Evolutionary conservation across 768 basidiomycete genomes (phyloP).

Genomic region (Cystoderma amianthinum): DNA sequence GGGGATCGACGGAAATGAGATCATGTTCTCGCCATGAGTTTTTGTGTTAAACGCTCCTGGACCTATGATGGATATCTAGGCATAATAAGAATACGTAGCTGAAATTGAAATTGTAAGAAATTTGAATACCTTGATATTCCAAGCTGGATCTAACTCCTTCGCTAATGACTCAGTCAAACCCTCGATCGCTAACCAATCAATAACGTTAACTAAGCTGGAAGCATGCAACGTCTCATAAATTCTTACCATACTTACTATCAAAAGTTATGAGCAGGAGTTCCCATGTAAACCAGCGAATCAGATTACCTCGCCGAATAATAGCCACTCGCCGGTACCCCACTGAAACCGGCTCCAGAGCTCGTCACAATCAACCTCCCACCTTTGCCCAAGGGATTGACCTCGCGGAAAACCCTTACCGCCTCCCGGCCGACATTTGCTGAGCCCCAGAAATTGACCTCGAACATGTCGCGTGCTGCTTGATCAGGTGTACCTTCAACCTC

Average conservation of each 20-base stretch:
- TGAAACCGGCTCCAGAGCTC: conserved; percentile 22
- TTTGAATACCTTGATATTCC: conserved; percentile 38
- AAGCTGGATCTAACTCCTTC: conserved; percentile 33
- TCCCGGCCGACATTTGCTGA: conserved; percentile 22
- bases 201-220: too few relatives aligned
- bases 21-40: too few relatives aligned
- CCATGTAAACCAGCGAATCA: too few relatives aligned
- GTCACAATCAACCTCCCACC: conserved; percentile 32
- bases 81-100: too few relatives aligned
- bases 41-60: too few relatives aligned
- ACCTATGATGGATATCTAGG: too few relatives aligned
- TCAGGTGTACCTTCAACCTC: conserved; percentile 32
- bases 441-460: conserved; percentile 32
- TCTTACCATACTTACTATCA: too few relatives aligned
- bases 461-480: conserved; percentile 23
- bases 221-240: too few relatives aligned
- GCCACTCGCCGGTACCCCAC: conserved; percentile 17
- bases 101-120: too few relatives aligned
- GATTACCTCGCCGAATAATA: too few relatives aligned
- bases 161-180: conserved; percentile 28
- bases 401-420: conserved; percentile 26
- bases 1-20: too few relatives aligned
- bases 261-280: too few relatives aligned
- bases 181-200: conserved; percentile 32
- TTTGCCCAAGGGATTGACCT: conserved; percentile 28